Base-by-base conservation (phyloP, 1,284 basidiomycete genomes). In the Tylopilus microsporus region DNA sequence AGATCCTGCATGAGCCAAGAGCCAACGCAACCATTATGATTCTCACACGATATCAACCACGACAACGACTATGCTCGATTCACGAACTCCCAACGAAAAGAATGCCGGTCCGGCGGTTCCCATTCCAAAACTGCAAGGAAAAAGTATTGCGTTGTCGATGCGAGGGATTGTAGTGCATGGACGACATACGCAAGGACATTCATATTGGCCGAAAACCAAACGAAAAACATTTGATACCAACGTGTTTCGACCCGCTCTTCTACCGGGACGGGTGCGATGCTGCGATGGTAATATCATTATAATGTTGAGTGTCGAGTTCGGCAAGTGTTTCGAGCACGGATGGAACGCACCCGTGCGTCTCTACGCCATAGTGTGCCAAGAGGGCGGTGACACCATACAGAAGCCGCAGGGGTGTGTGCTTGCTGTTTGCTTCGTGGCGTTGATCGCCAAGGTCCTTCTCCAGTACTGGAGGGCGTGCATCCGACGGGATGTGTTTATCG, bases 131-230 rank as follows among this genome's bases (percentile, higher is more conserved):
- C 81, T 82, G 56, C 45, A 49, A 37, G 1, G 13, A 2, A 42
- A 30, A 30, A 18, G 8, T 34, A 42, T 3, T 12, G 2, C 16
- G 9, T 13, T 37, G 7, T 5, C 16, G 5, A 36, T 4, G 4
- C 5, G 3, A 12, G 36, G 6, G 36, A 8, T 18, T 15, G 6
- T 8, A 5, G 36, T 11, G 9, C n/a, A 19, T 11, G 19, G 6
- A 49, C 30, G 10, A 71, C 77, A 50, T 73, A 84, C 72, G 77
- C 75, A 36, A 84, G 72, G 58, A 87, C 76, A 62, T 86, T 86
- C 68, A 83, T 76, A 61, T 85, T 86, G 52, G 78, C 77, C 9
- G 83, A 82, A 63, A 86, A 82, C 85, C 85, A 86, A 19, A 85
- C 76, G 62, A 84, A 83, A 70, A 86, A 86, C 72, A 85, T 75